Evolutionary conservation across 2,329 filamentous ascomycete genomes (phyloP).

Genomic region (Cordyceps cateniannulata): DNA sequence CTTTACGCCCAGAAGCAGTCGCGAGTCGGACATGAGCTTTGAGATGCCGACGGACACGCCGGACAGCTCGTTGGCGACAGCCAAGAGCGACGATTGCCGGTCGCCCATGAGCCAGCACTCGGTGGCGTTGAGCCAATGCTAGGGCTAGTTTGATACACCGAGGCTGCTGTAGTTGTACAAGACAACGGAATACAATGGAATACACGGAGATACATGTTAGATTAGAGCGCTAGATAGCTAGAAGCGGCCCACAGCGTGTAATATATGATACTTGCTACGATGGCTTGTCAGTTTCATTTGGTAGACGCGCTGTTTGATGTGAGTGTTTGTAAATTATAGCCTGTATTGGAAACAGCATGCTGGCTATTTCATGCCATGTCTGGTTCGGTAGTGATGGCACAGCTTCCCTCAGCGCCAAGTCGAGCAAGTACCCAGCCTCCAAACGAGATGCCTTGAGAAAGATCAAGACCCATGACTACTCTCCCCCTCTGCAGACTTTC

Average conservation of each 20-base stretch:
- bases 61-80: conserved; percentile 11
- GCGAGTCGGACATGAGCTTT: conserved; percentile 11
- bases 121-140: not conserved
- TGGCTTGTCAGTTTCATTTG: not conserved
- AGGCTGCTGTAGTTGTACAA: conserved; percentile 6
- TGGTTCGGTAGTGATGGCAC: too few species aligned
- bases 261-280: conserved; percentile 8
- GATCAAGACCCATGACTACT: too few species aligned
- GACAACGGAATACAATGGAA: conserved; percentile 5
- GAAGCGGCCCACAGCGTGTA: conserved; percentile 10
- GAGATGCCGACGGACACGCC: conserved; percentile 4
- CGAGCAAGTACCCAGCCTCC: too few species aligned
- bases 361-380: too few species aligned
- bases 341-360: not conserved
- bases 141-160: not conserved
- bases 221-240: conserved; percentile 12
- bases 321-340: not conserved
- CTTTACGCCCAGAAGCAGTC: conserved; percentile 10
- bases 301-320: not conserved
- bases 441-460: too few species aligned
- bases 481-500: too few species aligned
- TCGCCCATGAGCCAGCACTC: conserved; percentile 8
- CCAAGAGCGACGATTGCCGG: conserved; percentile 8
- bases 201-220: conserved; percentile 11
- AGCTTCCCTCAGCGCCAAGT: too few species aligned